Conservation (phyloP, 1,284 basidiomycete genomes). For the Trametes polyzona region DNA sequence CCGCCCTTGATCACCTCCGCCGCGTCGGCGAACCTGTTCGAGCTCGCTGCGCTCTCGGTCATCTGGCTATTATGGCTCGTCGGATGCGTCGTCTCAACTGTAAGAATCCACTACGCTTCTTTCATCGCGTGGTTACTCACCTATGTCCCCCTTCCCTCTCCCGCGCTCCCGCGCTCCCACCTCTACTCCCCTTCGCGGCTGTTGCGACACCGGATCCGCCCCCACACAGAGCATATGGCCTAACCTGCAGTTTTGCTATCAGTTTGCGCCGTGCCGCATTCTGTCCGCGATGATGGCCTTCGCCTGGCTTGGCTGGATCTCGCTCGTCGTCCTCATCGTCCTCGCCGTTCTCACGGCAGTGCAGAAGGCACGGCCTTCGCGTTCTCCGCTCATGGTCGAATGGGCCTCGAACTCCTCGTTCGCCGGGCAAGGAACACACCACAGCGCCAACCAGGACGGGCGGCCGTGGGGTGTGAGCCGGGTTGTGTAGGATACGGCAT, state of each 20-base stretch:
- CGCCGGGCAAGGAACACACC: too few relatives aligned
- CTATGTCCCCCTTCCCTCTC: neutral
- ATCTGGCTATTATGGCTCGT: constrained; percentile 72
- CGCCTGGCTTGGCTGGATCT: constrained; percentile 68
- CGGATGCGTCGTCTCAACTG: constrained; percentile 62
- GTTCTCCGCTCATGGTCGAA: constrained; percentile 22
- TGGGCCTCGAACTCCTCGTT: constrained; percentile 16
- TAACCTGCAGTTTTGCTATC: constrained; percentile 57
- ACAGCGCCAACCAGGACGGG: too few relatives aligned
- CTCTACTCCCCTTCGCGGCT: neutral
- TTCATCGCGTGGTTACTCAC: neutral
- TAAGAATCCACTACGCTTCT: constrained; percentile 35
- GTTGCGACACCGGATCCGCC: neutral
- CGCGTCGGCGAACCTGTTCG: constrained; percentile 40
- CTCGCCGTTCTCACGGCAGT: constrained; percentile 40
- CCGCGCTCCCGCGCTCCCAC: neutral
- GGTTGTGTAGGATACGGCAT: too few relatives aligned
- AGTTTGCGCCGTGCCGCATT: constrained; percentile 58
- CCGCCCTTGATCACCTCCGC: constrained; percentile 10
- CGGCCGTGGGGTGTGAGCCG: neutral
- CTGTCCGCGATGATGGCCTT: constrained; percentile 71
- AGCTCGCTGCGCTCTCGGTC: constrained; percentile 57
- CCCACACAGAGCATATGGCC: constrained; percentile 50
- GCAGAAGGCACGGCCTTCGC: constrained; percentile 18
- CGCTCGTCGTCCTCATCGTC: constrained; percentile 52